These are phyloP conservation scores for Cystoderma amianthinum DNA, from an alignment of 768 basidiomycete species.

Conservation along the genomic window DNA sequence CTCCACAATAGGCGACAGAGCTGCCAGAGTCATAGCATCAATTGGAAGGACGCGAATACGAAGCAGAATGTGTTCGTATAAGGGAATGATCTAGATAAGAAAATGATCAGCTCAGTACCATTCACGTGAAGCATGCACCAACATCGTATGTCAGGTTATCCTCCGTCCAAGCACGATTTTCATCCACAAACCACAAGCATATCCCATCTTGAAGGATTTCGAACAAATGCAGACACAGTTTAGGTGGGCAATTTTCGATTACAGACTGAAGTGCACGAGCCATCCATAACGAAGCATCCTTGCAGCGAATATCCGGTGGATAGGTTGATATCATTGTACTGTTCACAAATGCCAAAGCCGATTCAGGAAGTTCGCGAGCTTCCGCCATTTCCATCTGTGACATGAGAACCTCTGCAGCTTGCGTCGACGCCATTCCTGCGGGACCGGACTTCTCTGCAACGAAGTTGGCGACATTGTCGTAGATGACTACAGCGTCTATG, in stretches of 20 bases:
- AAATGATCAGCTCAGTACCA: constrained; percentile 1
- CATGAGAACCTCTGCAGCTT: constrained; percentile 57
- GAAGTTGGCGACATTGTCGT: constrained; percentile 48
- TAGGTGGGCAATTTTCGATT: constrained; percentile 49
- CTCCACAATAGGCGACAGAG: constrained; percentile 43
- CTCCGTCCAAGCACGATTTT: constrained; percentile 36
- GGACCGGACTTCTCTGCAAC: constrained; percentile 34
- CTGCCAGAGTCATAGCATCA: constrained; percentile 31
- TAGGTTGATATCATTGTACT: constrained; percentile 56
- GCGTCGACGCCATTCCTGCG: constrained; percentile 34
- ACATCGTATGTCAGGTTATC: constrained; percentile 59
- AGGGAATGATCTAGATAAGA: constrained; percentile 42
- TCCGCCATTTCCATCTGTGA: constrained; percentile 45
- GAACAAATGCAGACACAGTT: constrained; percentile 37
- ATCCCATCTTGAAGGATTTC: constrained; percentile 48
- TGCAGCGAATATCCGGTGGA: constrained; percentile 52
- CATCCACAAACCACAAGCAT: constrained; percentile 59
- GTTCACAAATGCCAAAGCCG: constrained; percentile 53
- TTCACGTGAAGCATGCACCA: constrained; percentile 13
- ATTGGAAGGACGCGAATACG: constrained; percentile 41
- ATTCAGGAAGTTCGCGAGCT: constrained; percentile 43
- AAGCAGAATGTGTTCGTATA: constrained; percentile 57
- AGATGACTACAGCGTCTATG: constrained; percentile 39
- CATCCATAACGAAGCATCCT: constrained; percentile 55
- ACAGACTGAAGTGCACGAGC: constrained; percentile 44